phyloP scores from a whole-genome alignment of 352 stramenopile species.

The Pythium plurisporium region DNA sequence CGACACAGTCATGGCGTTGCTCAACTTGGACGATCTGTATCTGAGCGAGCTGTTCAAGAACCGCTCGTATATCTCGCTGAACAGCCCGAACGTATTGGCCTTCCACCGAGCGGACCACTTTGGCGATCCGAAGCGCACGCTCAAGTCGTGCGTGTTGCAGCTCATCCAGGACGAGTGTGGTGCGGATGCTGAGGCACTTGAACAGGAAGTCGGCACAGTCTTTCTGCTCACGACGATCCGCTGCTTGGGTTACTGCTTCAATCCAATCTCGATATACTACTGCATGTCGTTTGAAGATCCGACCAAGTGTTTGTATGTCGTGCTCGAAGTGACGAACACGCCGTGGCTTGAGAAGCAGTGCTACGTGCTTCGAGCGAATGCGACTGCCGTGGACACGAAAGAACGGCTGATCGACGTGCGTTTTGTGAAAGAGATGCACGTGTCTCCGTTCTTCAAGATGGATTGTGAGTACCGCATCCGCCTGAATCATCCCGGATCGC shows the following conservation, averaged over 20 bases:
- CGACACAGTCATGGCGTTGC: constrained; percentile 20
- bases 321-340: constrained; percentile 26
- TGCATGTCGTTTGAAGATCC: constrained; percentile 22
- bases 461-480: constrained; percentile 24
- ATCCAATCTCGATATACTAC: constrained; percentile 29
- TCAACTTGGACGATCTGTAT: constrained; percentile 20
- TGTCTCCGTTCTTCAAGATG: constrained; percentile 27
- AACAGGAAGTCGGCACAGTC: constrained; percentile 14
- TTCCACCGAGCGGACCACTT: constrained; percentile 24
- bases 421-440: constrained; percentile 22
- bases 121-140: constrained; percentile 20
- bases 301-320: constrained; percentile 19
- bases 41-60: constrained; percentile 16
- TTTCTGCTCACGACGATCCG: constrained; percentile 25
- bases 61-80: constrained; percentile 20
- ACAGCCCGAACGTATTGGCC: constrained; percentile 16
- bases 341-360: constrained; percentile 26
- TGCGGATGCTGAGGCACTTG: constrained; percentile 2
- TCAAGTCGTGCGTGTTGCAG: constrained; percentile 21
- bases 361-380: constrained; percentile 17
- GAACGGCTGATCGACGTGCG: constrained; percentile 18
- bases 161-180: constrained; percentile 19
- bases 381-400: neutral
- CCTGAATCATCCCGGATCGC: constrained; percentile 18
- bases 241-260: constrained; percentile 24